Evolutionary conservation across 768 basidiomycete genomes (phyloP).

Genomic region (Hydnomerulius pinastri): DNA sequence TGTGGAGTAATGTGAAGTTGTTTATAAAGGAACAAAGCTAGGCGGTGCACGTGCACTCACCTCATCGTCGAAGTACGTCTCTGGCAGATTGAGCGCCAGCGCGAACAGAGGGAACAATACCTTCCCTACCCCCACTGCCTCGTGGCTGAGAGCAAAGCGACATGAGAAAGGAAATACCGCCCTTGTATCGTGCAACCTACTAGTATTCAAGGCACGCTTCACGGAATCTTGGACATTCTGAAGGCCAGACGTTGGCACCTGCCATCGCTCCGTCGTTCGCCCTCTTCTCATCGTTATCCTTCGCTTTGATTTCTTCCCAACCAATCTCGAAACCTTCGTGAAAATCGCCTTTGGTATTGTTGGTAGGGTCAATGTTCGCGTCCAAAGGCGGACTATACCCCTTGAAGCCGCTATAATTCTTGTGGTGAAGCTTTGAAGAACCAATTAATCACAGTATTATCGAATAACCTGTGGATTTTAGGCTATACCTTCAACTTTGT

Average conservation of each 20-base stretch:
- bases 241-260: constrained; percentile 81
- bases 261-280: constrained; percentile 58
- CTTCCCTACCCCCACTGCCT: constrained; percentile 53
- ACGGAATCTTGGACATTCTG: constrained; percentile 59
- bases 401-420: constrained; percentile 69
- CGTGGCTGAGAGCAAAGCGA: constrained; percentile 43
- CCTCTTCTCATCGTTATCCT: constrained; percentile 27
- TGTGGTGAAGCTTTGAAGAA: constrained; percentile 60
- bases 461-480: background rate
- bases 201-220: constrained; percentile 64
- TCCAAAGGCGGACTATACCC: constrained; percentile 72
- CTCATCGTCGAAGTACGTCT: constrained; percentile 69
- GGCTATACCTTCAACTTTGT: constrained; percentile 63
- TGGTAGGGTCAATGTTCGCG: constrained; percentile 69
- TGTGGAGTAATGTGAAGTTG: constrained; percentile 20
- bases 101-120: constrained; percentile 70
- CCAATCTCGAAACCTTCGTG: constrained; percentile 92
- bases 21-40: background rate
- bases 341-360: constrained; percentile 74
- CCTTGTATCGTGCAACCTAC: constrained; percentile 41
- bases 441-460: background rate
- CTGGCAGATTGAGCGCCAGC: constrained; percentile 59
- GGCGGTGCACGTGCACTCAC: constrained; percentile 28
- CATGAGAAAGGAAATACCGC: constrained; percentile 21
- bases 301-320: constrained; percentile 52